Conservation (phyloP, 2,329 filamentous ascomycete species). For the Rhynchosporium agropyri region DNA sequence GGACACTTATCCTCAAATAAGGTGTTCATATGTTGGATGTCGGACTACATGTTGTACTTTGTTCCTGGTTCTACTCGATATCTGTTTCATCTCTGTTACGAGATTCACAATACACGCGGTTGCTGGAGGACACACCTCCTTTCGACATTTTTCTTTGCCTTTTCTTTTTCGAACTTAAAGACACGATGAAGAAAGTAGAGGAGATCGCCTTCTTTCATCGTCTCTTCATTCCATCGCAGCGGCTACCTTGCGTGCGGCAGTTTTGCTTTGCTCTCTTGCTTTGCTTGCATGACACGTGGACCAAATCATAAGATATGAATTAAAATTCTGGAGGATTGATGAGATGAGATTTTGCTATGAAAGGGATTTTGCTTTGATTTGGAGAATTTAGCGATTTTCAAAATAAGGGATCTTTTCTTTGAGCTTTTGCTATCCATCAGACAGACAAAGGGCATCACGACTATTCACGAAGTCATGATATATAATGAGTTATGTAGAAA, state of each 20-base stretch:
- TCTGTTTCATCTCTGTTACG: too few relatives aligned
- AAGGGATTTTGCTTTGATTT: not conserved
- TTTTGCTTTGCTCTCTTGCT: not conserved
- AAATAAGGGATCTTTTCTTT: not conserved
- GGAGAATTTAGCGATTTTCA: not conserved
- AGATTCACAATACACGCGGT: too few relatives aligned
- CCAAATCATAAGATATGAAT: not conserved
- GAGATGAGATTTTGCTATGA: not conserved
- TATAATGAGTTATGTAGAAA: slow-evolving; percentile 4
- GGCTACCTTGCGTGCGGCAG: not conserved
- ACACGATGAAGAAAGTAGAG: not conserved
- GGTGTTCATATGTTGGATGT: slow-evolving; percentile 6
- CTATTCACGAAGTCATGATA: slow-evolving; percentile 3
- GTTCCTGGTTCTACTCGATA: slow-evolving; percentile 3
- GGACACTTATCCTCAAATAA: slow-evolving; percentile 15
- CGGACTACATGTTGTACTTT: slow-evolving; percentile 9
- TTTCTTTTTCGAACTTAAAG: not conserved
- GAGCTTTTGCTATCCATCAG: slow-evolving; percentile 9
- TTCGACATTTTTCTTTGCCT: too few relatives aligned
- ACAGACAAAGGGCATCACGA: not conserved
- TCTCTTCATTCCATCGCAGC: not conserved
- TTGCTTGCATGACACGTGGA: not conserved
- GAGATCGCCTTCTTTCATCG: not conserved
- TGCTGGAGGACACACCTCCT: not conserved
- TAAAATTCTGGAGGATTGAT: not conserved